phyloP scores from a whole-genome alignment of 106 monocot species.

The Dendrobium huoshanense region DNA sequence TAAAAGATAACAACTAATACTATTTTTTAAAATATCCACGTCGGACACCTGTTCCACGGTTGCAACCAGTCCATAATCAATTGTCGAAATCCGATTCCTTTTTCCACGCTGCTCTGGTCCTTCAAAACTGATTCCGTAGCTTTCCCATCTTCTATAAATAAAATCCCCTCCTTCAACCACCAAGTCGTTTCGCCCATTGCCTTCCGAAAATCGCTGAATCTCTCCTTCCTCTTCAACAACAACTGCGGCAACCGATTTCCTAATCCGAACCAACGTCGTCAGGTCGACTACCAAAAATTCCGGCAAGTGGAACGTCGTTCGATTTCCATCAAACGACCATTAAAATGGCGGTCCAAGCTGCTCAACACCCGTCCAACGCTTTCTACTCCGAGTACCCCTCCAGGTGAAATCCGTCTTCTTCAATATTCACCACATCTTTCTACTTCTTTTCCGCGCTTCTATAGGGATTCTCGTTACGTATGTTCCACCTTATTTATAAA shows the following conservation, averaged over 20 bases:
- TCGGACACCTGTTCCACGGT: background rate
- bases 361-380: conserved; percentile 29
- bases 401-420: conserved; percentile 10
- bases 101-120: background rate
- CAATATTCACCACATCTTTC: background rate
- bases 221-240: background rate
- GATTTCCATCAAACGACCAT: background rate
- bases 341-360: conserved; percentile 48
- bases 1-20: no score
- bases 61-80: background rate
- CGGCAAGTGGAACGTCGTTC: no score
- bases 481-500: background rate
- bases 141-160: conserved; percentile 6
- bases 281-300: background rate
- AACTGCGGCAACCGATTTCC: background rate
- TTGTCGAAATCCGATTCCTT: background rate
- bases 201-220: background rate
- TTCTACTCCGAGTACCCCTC: conserved; percentile 23
- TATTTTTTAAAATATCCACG: background rate
- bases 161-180: background rate
- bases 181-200: conserved; percentile 10
- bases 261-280: background rate
- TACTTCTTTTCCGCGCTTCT: background rate
- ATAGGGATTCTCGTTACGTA: background rate
- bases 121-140: no score